These are phyloP conservation scores for Diplodia seriata DNA, from an alignment of 2,329 filamentous ascomycete species.

Conservation along the genomic window DNA sequence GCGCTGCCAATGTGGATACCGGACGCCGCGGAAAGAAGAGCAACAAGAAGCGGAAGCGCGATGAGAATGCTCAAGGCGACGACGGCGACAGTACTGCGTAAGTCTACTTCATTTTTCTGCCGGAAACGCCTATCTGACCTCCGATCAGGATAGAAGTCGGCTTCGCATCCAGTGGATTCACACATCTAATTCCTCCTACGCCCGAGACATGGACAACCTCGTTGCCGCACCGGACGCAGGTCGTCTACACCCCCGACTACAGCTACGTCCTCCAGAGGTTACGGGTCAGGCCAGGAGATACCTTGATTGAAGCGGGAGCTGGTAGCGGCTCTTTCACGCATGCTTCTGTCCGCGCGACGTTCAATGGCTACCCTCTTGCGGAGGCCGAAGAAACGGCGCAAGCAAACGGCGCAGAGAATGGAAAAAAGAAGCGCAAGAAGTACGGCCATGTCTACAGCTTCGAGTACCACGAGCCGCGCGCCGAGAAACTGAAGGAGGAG, in stretches of 20 bases:
- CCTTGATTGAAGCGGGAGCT: constrained; percentile 79
- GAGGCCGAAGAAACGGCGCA: constrained; percentile 42
- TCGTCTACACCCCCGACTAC: constrained; percentile 87
- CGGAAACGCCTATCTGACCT: background rate
- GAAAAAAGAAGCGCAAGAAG: constrained; percentile 49
- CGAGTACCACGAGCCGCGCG: constrained; percentile 79
- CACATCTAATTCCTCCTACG: constrained; percentile 79
- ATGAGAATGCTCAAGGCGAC: constrained; percentile 44
- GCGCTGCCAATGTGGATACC: constrained; percentile 88
- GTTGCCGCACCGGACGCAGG: constrained; percentile 81
- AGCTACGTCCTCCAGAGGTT: constrained; percentile 82
- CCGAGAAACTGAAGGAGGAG: constrained; percentile 72
- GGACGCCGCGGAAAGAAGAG: constrained; percentile 79
- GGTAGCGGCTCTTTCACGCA: constrained; percentile 87
- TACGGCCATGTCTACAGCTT: constrained; percentile 79
- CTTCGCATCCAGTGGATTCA: constrained; percentile 70
- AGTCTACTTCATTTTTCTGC: background rate
- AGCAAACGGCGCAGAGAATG: constrained; percentile 31
- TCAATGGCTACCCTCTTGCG: constrained; percentile 67
- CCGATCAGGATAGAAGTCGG: constrained; percentile 45
- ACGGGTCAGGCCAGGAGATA: constrained; percentile 73
- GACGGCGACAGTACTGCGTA: constrained; percentile 42
- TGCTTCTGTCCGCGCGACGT: constrained; percentile 76
- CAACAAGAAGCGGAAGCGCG: constrained; percentile 57
- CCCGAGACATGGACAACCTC: constrained; percentile 84